Percentiles rank a stretch among this genome's conserved stretches.
Conservation (phyloP, 768 basidiomycete genomes). For the Tephrocybe sp. region DNA sequence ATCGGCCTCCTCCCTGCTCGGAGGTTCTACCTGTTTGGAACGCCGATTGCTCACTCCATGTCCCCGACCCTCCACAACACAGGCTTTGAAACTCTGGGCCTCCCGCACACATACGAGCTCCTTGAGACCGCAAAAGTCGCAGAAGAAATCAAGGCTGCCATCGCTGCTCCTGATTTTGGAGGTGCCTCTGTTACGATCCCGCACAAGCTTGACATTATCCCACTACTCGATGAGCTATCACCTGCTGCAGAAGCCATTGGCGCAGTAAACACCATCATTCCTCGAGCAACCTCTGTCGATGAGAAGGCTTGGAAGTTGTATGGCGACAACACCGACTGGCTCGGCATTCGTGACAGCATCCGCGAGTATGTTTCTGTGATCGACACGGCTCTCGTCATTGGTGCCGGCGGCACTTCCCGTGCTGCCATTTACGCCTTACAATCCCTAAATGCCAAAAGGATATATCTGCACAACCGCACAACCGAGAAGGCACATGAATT, state of each 20-base stretch:
- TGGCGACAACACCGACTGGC: conserved; percentile 97
- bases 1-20: conserved; percentile 76
- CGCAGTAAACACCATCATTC: conserved; percentile 92
- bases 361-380: conserved; percentile 38
- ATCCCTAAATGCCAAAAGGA: conserved; percentile 58
- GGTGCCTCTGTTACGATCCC: conserved; percentile 98
- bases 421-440: conserved; percentile 92
- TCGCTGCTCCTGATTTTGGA: conserved; percentile 76
- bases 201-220: conserved; percentile 88
- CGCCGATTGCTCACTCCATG: conserved; percentile 85
- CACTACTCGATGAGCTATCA: conserved; percentile 76
- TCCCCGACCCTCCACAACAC: conserved; percentile 95
- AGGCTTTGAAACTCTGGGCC: conserved; percentile 74
- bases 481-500: conserved; percentile 69
- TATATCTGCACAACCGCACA: conserved; percentile 92
- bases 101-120: conserved; percentile 82
- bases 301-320: conserved; percentile 52
- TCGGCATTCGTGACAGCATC: conserved; percentile 73
- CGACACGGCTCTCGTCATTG: conserved; percentile 77
- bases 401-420: conserved; percentile 92
- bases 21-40: conserved; percentile 86
- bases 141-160: conserved; percentile 60
- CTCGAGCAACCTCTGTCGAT: conserved; percentile 35
- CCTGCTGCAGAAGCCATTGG: conserved; percentile 85
- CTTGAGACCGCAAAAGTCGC: conserved; percentile 72